Evolutionary conservation across 73 alveolate species (phyloP).

Genomic region (Paramecium caudatum): DNA sequence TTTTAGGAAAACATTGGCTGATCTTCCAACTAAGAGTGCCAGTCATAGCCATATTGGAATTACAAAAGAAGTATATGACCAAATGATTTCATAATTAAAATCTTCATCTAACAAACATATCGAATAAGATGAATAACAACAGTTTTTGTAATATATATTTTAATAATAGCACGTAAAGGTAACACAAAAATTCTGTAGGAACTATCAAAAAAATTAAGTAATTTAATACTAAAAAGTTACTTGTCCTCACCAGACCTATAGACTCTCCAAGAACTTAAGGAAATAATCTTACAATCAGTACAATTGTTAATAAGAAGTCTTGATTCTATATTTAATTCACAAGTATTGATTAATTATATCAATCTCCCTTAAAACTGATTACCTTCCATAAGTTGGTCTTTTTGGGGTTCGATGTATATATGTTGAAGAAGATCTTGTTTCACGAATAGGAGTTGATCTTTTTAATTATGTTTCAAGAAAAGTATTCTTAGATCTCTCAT

Average conservation of each 20-base stretch:
- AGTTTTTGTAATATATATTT: not conserved
- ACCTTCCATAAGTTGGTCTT: not conserved
- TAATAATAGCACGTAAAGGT: not conserved
- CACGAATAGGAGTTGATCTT: constrained; percentile 64
- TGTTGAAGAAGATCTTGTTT: constrained; percentile 41
- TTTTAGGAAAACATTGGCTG: constrained; percentile 9
- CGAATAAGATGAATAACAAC: not conserved
- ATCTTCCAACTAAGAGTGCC: constrained; percentile 34
- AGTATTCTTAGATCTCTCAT: constrained; percentile 6
- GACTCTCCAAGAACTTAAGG: constrained; percentile 24
- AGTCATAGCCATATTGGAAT: constrained; percentile 41
- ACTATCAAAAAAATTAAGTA: not conserved
- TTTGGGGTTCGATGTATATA: constrained; percentile 35
- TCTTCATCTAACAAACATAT: not conserved
- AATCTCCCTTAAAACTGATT: constrained; percentile 29
- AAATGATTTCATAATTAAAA: constrained; percentile 4
- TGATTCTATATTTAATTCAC: no score
- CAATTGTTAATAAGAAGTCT: constrained; percentile 17
- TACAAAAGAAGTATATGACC: constrained; percentile 14
- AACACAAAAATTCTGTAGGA: not conserved
- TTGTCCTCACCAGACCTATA: not conserved
- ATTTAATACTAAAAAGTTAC: not conserved
- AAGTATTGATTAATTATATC: constrained; percentile 35
- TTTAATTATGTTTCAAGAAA: constrained; percentile 60
- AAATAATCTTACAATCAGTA: constrained; percentile 22